Evolutionary conservation across 495 filamentous ascomycete genomes (phyloP), one percentile per base, ranked within the genome.

Genomic region (Acidiella bohemica): DNA sequence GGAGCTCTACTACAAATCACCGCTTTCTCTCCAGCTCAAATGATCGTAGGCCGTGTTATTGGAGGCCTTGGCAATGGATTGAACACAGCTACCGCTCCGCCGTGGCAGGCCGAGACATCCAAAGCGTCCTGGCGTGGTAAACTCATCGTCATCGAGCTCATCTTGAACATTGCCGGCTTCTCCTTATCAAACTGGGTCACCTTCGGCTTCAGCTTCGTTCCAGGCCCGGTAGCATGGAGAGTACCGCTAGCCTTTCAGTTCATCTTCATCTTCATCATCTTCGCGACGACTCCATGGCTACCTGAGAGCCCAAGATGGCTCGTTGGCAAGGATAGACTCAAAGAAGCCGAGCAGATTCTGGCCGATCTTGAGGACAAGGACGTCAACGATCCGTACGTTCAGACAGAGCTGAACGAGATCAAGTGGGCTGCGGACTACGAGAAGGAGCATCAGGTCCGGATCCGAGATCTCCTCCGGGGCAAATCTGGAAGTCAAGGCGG

Each of bases 81-180:
- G 42, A 79, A 80, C 40, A 76, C 72, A 0, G 64, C 74, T 1
- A 75, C 72, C 9, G 75, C 71, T 2, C 75, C 77, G 9, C 66
- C 77, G 5, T 81, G 72, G 74, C 73, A 80, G 48, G 68, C 67
- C 2, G 75, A 81, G 49, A 76, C 72, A 0, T 68, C 72, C 0
- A 67, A 73, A 42, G 63, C 66, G 0, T 61, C 63, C 36, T 72
- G 68, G 67, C 61, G 74, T 44, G 76, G 78, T 29, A 68, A 71
- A 39, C 55, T 78, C 16, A 69, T 77, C 14, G 67, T 77, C 30
- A 59, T 78, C 10, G 73, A 78, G 41, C 63, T 76, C 59, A 67
- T 70, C 17, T 56, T 74, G 57, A 77, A 77, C 44, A 71, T 78
- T 36, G 66, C 66, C 26, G 72, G 75, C 5, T 76, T 72, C 49